A percentile compares a stretch with the other conserved stretches of the same genome.
These are phyloP conservation scores for Colletotrichum karsti DNA, from an alignment of 2,329 filamentous ascomycete genomes.

Conservation along the genomic window DNA sequence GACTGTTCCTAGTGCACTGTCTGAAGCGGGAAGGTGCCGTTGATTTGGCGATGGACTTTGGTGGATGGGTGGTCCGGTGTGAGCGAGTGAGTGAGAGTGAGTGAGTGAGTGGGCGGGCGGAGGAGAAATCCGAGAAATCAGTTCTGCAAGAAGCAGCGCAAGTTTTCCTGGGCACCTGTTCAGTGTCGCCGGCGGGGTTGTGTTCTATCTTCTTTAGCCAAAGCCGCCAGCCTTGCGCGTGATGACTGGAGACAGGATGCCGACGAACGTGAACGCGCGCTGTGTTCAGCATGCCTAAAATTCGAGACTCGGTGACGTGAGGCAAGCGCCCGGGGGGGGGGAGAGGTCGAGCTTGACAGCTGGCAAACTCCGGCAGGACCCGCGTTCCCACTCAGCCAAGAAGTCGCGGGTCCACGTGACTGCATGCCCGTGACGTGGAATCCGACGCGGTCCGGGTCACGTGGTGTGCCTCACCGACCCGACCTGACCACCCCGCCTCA, in stretches of 20 bases:
- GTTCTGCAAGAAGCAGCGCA: neutral
- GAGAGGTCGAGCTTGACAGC: neutral
- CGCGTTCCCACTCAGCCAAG: constrained; percentile 10
- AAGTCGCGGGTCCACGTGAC: constrained; percentile 25
- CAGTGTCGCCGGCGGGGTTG: no score
- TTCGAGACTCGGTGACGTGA: constrained; percentile 12
- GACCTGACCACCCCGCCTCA: no score
- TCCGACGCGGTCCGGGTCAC: no score
- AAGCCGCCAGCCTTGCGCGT: neutral
- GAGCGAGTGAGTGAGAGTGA: neutral
- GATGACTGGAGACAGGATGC: neutral
- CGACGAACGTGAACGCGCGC: neutral
- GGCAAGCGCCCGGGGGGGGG: no score
- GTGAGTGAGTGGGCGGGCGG: neutral
- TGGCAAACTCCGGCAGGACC: neutral
- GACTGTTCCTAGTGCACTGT: no score
- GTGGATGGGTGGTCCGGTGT: neutral
- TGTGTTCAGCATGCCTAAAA: constrained; percentile 3
- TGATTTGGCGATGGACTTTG: neutral
- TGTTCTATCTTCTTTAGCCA: neutral
- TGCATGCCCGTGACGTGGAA: no score
- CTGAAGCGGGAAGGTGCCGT: neutral
- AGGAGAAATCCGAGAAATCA: neutral
- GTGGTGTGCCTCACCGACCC: no score
- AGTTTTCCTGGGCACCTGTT: no score